Base-by-base conservation (phyloP, 2,329 filamentous ascomycete genomes). In the Coniella lustricola region DNA sequence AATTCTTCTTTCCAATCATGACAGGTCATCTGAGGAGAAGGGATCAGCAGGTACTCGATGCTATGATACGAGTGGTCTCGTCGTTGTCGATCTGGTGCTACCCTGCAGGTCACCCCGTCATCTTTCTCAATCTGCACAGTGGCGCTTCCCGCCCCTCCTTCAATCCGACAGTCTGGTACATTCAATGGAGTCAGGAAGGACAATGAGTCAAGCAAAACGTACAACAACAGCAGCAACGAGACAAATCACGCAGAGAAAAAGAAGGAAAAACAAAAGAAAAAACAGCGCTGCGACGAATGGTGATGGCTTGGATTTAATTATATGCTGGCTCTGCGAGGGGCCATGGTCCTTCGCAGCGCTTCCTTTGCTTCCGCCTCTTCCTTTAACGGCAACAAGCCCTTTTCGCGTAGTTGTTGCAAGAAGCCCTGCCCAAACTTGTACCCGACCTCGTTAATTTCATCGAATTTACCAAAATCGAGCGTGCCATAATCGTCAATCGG, bases 391-490 rank as follows among this genome's bases (percentile, higher is more conserved):
- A 98, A 68, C 34, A 85, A 76, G 0, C 91, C 91, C 59, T 94
- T 77, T 34, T 87, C 86, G 61, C 82, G 83, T 63, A 97, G 70
- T 57, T 82, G 77, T 46, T 81, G 80, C 55, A 98, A 66, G 63
- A 85, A 96, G 46, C 88, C 81, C 64, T 85, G 84, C 4, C 90
- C 93, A 61, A 84, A 98, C 47, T 79, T 76, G 67, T 95, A 95
- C 1, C 93, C 94, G 10, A 96, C 77, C 57, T 85, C 76, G 61
- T 94, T 95, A 46, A 98, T 91, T 73, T 98, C 94, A 60, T 97
- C 91, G 65, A 98, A 98, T 66, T 95, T 96, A 53, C 83, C 87
- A 71, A 98, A 98, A 50, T 98, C 93, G 25, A 98, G 72, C 1
- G 93, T 98, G 4, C 90, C 93, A 59, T 95, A 98, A 1, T 81